Percentiles rank a stretch among this genome's conserved stretches.
These are phyloP conservation scores for Epichloe elymi DNA, from an alignment of 2,329 filamentous ascomycete species.

Conservation along the genomic window DNA sequence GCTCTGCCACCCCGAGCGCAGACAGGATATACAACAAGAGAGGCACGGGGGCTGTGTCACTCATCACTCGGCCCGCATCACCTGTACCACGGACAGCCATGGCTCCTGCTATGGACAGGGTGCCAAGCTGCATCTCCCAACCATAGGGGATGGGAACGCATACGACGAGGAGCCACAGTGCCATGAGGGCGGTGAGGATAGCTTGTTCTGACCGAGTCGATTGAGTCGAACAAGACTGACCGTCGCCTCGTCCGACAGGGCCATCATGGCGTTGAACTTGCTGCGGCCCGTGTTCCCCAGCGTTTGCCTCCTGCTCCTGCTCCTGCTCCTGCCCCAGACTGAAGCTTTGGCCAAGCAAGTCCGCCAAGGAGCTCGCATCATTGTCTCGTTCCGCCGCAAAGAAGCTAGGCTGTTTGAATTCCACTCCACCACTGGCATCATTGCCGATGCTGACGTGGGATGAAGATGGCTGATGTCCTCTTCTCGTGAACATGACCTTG, in stretches of 20 bases:
- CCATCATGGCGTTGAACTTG: not conserved
- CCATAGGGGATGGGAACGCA: constrained; percentile 11
- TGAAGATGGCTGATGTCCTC: constrained; percentile 7
- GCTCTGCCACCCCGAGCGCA: constrained; percentile 18
- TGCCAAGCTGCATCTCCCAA: constrained; percentile 15
- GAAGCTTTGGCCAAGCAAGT: constrained; percentile 32
- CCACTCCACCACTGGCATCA: constrained; percentile 15
- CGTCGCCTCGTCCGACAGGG: not conserved
- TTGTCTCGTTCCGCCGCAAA: constrained; percentile 33
- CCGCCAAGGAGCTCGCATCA: constrained; percentile 30
- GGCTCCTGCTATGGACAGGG: constrained; percentile 16
- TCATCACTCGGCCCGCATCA: constrained; percentile 11
- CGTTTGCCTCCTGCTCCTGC: constrained; percentile 5
- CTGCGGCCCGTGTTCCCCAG: not conserved
- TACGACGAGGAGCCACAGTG: constrained; percentile 15
- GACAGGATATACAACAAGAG: constrained; percentile 12
- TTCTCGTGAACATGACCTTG: constrained; percentile 38
- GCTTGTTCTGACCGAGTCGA: constrained; percentile 8
- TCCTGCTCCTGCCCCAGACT: constrained; percentile 21
- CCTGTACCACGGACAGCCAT: constrained; percentile 18
- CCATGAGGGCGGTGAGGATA: constrained; percentile 11
- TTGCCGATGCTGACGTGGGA: constrained; percentile 4
- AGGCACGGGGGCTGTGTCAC: constrained; percentile 6
- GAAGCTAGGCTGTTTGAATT: constrained; percentile 50
- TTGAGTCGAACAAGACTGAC: not conserved